These are phyloP conservation scores for Saccharomycopsis sp. DNA, from an alignment of 805 yeast species.

Conservation along the genomic window DNA sequence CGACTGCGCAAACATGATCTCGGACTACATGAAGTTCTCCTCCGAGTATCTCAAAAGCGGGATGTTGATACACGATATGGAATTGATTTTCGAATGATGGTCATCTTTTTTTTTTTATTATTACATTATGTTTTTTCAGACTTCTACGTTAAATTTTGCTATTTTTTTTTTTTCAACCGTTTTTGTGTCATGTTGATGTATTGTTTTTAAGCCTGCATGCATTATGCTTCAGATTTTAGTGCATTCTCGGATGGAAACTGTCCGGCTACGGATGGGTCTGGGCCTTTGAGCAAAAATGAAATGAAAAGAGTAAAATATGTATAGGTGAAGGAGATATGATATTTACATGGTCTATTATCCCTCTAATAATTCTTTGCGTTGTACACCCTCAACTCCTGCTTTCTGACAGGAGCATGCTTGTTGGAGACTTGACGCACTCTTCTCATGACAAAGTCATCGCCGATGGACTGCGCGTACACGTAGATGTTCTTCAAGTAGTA, in stretches of 20 bases:
- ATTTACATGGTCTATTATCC: background rate
- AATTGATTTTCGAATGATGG: background rate
- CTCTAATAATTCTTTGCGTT: conserved; percentile 3
- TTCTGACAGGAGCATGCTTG: conserved; percentile 2
- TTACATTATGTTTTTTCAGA: background rate
- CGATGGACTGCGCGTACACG: conserved; percentile 16
- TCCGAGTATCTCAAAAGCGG: conserved; percentile 2
- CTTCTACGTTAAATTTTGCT: background rate
- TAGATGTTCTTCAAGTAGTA: conserved; percentile 18
- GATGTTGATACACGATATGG: background rate
- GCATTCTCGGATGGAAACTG: too few relatives aligned
- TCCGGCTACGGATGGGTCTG: background rate
- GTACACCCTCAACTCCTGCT: conserved; percentile 1
- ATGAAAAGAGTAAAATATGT: background rate
- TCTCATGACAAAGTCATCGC: conserved; percentile 13
- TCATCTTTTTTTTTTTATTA: background rate
- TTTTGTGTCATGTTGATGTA: too few relatives aligned
- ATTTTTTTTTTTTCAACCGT: too few relatives aligned
- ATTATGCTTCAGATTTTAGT: background rate
- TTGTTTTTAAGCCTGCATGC: too few relatives aligned
- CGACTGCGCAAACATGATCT: conserved; percentile 6
- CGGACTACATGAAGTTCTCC: conserved; percentile 11
- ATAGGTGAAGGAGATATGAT: too few relatives aligned
- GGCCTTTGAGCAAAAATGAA: background rate
- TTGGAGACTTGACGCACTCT: conserved; percentile 7